Conservation (phyloP, 2,329 filamentous ascomycete genomes). For the Emmonsiellopsis sp. region DNA sequence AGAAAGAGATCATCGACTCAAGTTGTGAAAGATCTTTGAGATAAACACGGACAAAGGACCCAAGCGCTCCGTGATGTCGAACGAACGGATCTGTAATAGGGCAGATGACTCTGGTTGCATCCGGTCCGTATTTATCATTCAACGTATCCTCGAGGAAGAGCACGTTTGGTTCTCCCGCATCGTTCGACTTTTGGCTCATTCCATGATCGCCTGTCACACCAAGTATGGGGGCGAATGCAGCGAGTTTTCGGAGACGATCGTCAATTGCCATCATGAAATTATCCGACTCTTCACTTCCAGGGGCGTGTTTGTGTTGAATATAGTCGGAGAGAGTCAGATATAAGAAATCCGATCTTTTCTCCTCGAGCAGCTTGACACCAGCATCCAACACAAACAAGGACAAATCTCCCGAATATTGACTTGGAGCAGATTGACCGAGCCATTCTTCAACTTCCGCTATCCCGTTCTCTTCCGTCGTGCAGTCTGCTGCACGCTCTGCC, state of each 20-base stretch:
- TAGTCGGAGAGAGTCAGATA: constrained; percentile 38
- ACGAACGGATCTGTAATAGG: constrained; percentile 38
- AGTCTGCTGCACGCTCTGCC: constrained; percentile 22
- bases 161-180: constrained; percentile 27
- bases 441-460: constrained; percentile 27
- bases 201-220: constrained; percentile 36
- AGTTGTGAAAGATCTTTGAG: constrained; percentile 17
- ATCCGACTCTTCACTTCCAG: constrained; percentile 27
- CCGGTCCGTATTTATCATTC: constrained; percentile 20
- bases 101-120: constrained; percentile 31
- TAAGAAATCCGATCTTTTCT: constrained; percentile 30
- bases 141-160: constrained; percentile 33
- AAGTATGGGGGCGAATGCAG: constrained; percentile 26
- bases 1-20: constrained; percentile 21
- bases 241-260: constrained; percentile 21
- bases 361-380: constrained; percentile 33
- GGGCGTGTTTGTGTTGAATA: constrained; percentile 36
- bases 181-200: constrained; percentile 33
- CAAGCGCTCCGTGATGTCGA: constrained; percentile 34
- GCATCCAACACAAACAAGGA: constrained; percentile 37
- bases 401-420: constrained; percentile 36
- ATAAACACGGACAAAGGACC: constrained; percentile 34
- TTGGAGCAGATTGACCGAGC: constrained; percentile 27
- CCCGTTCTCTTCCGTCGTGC: constrained; percentile 25
- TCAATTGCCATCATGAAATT: constrained; percentile 30